Evolutionary conservation across 371 early-diverging fungal species (phyloP).

Genomic region (Apophysomyces variabilis): DNA sequence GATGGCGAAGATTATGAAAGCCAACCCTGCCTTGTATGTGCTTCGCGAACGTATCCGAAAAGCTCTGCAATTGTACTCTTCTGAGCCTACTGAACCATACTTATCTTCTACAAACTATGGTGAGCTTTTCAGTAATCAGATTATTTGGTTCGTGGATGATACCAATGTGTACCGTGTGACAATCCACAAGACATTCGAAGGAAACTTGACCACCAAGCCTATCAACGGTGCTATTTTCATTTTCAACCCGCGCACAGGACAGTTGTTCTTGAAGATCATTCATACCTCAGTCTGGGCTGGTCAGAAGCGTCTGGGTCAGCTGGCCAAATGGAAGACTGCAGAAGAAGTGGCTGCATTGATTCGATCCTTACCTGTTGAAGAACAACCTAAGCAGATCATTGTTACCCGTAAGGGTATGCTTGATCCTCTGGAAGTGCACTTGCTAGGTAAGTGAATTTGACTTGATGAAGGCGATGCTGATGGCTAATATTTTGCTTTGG

Average conservation of each 20-base stretch:
- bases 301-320: conserved; percentile 97
- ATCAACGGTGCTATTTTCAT: conserved; percentile 99
- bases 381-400: conserved; percentile 98
- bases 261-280: conserved; percentile 98
- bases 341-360: conserved; percentile 99
- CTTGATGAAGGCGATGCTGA: neutral
- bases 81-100: conserved; percentile 99
- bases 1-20: conserved; percentile 98
- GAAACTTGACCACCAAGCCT: conserved; percentile 97
- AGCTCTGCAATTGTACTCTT: conserved; percentile 97
- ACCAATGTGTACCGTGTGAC: conserved; percentile 99
- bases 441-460: conserved; percentile 34
- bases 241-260: conserved; percentile 98
- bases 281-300: conserved; percentile 99
- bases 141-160: conserved; percentile 99
- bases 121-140: conserved; percentile 97
- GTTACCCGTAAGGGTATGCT: conserved; percentile 99
- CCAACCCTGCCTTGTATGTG: conserved; percentile 97
- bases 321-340: conserved; percentile 99
- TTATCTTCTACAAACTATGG: conserved; percentile 95
- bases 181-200: conserved; percentile 99
- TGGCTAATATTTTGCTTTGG: conserved; percentile 17
- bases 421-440: conserved; percentile 97
- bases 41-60: conserved; percentile 98
- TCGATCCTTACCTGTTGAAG: conserved; percentile 97